Conservation (phyloP, 208 protist species). For the Blechomonas ayalai region DNA sequence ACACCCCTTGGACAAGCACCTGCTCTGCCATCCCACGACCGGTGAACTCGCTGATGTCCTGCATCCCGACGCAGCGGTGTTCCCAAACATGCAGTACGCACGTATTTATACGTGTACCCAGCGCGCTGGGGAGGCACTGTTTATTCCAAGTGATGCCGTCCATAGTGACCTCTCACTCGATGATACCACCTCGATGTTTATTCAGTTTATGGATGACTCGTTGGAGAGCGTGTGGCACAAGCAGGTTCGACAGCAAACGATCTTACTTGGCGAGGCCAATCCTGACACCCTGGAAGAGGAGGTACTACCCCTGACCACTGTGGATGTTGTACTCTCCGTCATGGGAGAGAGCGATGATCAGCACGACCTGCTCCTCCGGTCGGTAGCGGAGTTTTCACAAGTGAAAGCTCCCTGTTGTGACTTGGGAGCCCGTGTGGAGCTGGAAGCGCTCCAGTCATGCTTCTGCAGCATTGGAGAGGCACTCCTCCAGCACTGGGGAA, state of each 20-base stretch:
- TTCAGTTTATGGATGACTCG: slow-evolving; percentile 9
- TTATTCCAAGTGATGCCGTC: slow-evolving; percentile 28
- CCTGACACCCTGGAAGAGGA: slow-evolving; percentile 2
- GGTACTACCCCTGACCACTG: slow-evolving; percentile 17
- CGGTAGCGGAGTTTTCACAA: slow-evolving; percentile 16
- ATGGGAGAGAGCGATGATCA: neutral
- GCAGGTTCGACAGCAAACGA: slow-evolving; percentile 7
- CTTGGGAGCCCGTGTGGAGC: slow-evolving; percentile 21
- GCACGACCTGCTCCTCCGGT: slow-evolving; percentile 14
- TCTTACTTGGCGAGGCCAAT: slow-evolving; percentile 7
- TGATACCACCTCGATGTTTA: slow-evolving; percentile 3
- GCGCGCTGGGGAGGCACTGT: slow-evolving; percentile 19
- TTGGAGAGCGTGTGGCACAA: neutral
- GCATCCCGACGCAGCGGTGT: neutral
- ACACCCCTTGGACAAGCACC: slow-evolving; percentile 27
- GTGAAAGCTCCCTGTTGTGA: slow-evolving; percentile 14
- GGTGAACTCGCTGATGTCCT: slow-evolving; percentile 14
- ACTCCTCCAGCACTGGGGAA: slow-evolving; percentile 5
- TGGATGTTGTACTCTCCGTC: slow-evolving; percentile 18
- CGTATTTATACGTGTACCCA: slow-evolving; percentile 19
- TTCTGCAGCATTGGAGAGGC: slow-evolving; percentile 14
- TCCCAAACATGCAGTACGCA: slow-evolving; percentile 10
- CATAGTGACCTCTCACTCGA: slow-evolving; percentile 11
- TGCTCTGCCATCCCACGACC: slow-evolving; percentile 7
- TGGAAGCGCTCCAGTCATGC: slow-evolving; percentile 22